Percentiles rank a stretch among this genome's conserved stretches.
Evolutionary conservation across 2,329 filamentous ascomycete genomes (phyloP).

Genomic region (Hirsutella thompsonii): DNA sequence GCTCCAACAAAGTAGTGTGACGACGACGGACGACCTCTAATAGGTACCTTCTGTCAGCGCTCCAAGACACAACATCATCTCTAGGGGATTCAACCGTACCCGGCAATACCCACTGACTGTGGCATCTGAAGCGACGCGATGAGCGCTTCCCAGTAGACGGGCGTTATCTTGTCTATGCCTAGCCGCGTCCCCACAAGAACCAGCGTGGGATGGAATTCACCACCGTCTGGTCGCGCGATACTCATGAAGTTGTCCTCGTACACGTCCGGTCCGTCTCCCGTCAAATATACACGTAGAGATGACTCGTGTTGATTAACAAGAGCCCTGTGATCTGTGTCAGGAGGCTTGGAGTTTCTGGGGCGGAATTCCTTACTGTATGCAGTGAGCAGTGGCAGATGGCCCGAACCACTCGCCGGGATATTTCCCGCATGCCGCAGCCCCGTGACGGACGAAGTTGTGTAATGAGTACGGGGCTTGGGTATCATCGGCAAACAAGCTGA

Average conservation of each 20-base stretch:
- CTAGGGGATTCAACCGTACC: slow-evolving; percentile 43
- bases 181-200: slow-evolving; percentile 81
- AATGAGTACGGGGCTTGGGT: slow-evolving; percentile 82
- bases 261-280: slow-evolving; percentile 80
- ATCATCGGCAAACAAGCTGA: slow-evolving; percentile 80
- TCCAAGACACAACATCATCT: no score
- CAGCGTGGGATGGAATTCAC: slow-evolving; percentile 66
- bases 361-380: slow-evolving; percentile 61
- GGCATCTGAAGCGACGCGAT: slow-evolving; percentile 73
- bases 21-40: slow-evolving; percentile 78
- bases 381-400: slow-evolving; percentile 87
- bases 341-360: no score
- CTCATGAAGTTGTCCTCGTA: slow-evolving; percentile 82
- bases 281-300: slow-evolving; percentile 71
- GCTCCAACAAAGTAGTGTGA: slow-evolving; percentile 54
- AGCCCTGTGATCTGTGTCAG: slow-evolving; percentile 38
- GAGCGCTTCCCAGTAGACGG: slow-evolving; percentile 90
- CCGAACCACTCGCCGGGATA: slow-evolving; percentile 98
- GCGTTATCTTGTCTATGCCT: slow-evolving; percentile 88
- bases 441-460: slow-evolving; percentile 84
- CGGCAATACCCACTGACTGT: slow-evolving; percentile 92
- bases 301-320: slow-evolving; percentile 55
- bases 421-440: slow-evolving; percentile 78
- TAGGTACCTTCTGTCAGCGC: neutral
- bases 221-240: slow-evolving; percentile 55